phyloP scores from a whole-genome alignment of 2,329 filamentous ascomycete species.

The Clonostachys byssicola region DNA sequence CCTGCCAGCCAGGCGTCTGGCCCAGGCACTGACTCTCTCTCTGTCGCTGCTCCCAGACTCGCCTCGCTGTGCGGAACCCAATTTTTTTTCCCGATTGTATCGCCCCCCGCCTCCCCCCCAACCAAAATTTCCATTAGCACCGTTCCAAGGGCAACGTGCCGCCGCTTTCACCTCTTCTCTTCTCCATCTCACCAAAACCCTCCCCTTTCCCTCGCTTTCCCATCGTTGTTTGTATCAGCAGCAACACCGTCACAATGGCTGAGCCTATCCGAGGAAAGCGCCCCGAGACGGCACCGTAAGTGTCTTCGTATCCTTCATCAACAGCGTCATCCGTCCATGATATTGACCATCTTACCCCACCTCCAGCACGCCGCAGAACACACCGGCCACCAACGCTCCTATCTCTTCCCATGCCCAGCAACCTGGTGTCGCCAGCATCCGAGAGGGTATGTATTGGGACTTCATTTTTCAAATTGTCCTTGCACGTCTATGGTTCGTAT shows the following conservation, averaged over 20 bases:
- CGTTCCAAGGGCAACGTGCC: conserved; percentile 17
- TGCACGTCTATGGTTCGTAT: not conserved
- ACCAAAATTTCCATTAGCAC: conserved; percentile 28
- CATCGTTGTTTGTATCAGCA: conserved; percentile 11
- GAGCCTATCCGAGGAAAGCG: conserved; percentile 63
- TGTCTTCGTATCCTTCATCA: conserved; percentile 16
- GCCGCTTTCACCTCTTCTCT: conserved; percentile 18
- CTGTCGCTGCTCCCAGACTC: too few species aligned
- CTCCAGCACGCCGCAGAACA: conserved; percentile 94
- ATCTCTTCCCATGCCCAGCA: conserved; percentile 97
- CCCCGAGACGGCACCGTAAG: conserved; percentile 57
- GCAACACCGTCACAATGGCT: conserved; percentile 40
- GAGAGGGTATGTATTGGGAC: conserved; percentile 70
- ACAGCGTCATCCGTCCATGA: conserved; percentile 4
- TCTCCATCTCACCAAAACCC: conserved; percentile 16
- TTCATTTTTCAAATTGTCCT: not conserved
- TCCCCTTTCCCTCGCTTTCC: conserved; percentile 9
- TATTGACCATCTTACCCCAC: conserved; percentile 29
- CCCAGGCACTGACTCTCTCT: too few species aligned
- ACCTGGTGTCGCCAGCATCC: conserved; percentile 90
- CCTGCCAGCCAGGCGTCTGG: too few species aligned
- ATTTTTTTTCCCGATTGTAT: conserved; percentile 1
- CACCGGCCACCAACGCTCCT: conserved; percentile 88
- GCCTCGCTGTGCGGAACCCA: not conserved
- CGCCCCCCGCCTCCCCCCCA: conserved; percentile 19